Evolutionary conservation across 768 basidiomycete species (phyloP).

Genomic region (Hericium coralloides): DNA sequence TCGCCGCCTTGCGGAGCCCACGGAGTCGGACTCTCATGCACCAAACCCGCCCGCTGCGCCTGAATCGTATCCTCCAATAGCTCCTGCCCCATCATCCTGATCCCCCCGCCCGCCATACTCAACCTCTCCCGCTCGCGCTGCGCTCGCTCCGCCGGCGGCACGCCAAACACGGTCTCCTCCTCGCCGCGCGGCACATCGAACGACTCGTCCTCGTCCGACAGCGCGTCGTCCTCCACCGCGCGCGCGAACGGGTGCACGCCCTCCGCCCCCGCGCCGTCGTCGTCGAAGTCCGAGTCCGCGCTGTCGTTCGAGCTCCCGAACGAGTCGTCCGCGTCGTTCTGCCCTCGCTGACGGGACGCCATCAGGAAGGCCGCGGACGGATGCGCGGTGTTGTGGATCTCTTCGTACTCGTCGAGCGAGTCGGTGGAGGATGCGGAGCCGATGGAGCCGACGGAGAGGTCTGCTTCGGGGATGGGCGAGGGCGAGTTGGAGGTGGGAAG

Average conservation of each 20-base stretch:
- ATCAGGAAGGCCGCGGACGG: conserved; percentile 69
- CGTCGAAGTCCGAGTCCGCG: conserved; percentile 27
- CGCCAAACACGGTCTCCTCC: conserved; percentile 70
- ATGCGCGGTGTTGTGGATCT: conserved; percentile 47
- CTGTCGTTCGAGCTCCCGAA: conserved; percentile 12
- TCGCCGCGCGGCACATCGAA: conserved; percentile 26
- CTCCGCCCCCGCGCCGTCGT: conserved; percentile 31
- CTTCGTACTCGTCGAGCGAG: conserved; percentile 40
- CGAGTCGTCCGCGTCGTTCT: conserved; percentile 6
- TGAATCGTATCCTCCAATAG: conserved; percentile 58
- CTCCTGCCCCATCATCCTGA: conserved; percentile 56
- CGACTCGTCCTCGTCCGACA: conserved; percentile 39
- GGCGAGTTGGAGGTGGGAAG: conserved; percentile 16
- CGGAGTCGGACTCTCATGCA: conserved; percentile 64
- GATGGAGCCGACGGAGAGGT: too few species aligned
- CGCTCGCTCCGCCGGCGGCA: conserved; percentile 41
- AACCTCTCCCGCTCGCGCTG: conserved; percentile 3
- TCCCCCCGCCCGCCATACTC: conserved; percentile 17
- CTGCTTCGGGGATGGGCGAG: too few species aligned
- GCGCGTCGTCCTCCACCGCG: conserved; percentile 23
- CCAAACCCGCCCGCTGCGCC: conserved; percentile 39
- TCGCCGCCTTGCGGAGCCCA: conserved; percentile 13
- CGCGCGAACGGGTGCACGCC: conserved; percentile 57
- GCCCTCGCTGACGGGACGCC: conserved; percentile 30
- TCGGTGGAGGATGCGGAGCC: conserved; percentile 36